These are phyloP conservation scores for Suillus occidentalis DNA, from an alignment of 768 basidiomycete genomes.

Conservation along the genomic window DNA sequence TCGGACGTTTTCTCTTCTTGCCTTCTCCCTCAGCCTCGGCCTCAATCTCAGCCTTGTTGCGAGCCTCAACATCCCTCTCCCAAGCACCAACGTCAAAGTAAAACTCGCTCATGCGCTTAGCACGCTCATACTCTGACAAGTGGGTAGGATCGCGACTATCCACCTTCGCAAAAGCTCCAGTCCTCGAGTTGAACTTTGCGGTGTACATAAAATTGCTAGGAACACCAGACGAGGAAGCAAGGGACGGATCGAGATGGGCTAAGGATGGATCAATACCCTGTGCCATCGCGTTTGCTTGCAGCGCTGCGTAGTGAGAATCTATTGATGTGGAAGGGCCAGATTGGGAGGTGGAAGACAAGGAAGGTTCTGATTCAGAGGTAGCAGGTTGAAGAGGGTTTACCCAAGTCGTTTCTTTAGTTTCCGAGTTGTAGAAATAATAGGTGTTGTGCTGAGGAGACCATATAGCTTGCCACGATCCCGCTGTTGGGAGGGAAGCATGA, in stretches of 20 bases:
- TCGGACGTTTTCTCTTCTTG: conserved; percentile 75
- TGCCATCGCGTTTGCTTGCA: conserved; percentile 70
- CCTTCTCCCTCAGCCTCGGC: conserved; percentile 51
- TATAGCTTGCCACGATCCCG: conserved; percentile 73
- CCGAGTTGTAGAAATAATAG: conserved; percentile 83
- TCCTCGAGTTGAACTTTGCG: conserved; percentile 82
- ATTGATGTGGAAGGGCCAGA: conserved; percentile 23
- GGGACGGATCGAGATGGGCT: conserved; percentile 76
- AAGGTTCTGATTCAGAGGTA: conserved; percentile 25
- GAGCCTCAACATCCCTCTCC: conserved; percentile 66
- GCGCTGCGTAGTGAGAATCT: conserved; percentile 44
- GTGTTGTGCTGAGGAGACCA: conserved; percentile 75
- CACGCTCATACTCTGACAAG: conserved; percentile 78
- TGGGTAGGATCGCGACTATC: conserved; percentile 74
- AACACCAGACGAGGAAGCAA: conserved; percentile 38
- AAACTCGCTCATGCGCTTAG: conserved; percentile 79
- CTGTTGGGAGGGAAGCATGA: conserved; percentile 22
- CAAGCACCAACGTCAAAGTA: conserved; percentile 85
- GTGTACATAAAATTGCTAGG: conserved; percentile 46
- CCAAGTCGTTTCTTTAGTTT: conserved; percentile 83
- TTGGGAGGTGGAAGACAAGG: conserved; percentile 19
- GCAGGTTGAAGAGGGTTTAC: conserved; percentile 62
- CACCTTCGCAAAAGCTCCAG: conserved; percentile 67
- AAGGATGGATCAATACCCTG: conserved; percentile 84
- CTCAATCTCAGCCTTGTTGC: conserved; percentile 36